A percentile compares a stretch with the other conserved stretches of the same genome.
Evolutionary conservation across 768 basidiomycete genomes (phyloP).

Genomic region (Chiua virens): DNA sequence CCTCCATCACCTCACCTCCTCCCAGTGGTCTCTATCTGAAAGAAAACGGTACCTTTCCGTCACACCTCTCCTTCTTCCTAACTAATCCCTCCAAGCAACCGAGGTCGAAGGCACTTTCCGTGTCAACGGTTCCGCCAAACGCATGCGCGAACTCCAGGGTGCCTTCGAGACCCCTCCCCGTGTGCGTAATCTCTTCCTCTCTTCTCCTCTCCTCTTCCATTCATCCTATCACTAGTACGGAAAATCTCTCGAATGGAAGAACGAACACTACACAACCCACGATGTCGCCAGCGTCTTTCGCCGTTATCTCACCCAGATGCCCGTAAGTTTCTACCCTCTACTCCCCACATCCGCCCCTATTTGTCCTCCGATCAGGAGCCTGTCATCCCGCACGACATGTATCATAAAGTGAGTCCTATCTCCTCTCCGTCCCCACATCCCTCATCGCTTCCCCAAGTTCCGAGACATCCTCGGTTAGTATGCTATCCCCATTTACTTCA

Average conservation of each 20-base stretch:
- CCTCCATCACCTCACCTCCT: constrained; percentile 2
- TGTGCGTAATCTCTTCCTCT: constrained; percentile 43
- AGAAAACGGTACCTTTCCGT: constrained; percentile 66
- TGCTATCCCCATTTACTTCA: background rate
- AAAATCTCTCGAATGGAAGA: constrained; percentile 89
- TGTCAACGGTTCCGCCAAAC: constrained; percentile 90
- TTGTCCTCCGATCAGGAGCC: constrained; percentile 63
- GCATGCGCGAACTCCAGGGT: constrained; percentile 94
- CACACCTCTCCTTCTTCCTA: background rate
- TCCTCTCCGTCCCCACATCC: constrained; percentile 1
- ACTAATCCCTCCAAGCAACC: constrained; percentile 53
- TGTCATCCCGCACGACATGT: constrained; percentile 89
- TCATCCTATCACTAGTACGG: constrained; percentile 64
- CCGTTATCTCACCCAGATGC: constrained; percentile 94
- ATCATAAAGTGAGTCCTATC: constrained; percentile 67
- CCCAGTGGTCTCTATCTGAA: constrained; percentile 89
- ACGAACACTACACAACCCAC: constrained; percentile 85
- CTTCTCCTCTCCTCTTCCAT: background rate
- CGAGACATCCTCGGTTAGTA: constrained; percentile 71
- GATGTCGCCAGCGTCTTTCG: constrained; percentile 97
- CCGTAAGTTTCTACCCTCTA: constrained; percentile 54
- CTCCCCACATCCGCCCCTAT: constrained; percentile 1
- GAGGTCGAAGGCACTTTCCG: constrained; percentile 94
- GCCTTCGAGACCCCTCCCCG: constrained; percentile 87
- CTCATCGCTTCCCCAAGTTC: constrained; percentile 48